These are phyloP conservation scores for Scolecobasidium constrictum DNA, from an alignment of 2,329 filamentous ascomycete species.

Conservation along the genomic window DNA sequence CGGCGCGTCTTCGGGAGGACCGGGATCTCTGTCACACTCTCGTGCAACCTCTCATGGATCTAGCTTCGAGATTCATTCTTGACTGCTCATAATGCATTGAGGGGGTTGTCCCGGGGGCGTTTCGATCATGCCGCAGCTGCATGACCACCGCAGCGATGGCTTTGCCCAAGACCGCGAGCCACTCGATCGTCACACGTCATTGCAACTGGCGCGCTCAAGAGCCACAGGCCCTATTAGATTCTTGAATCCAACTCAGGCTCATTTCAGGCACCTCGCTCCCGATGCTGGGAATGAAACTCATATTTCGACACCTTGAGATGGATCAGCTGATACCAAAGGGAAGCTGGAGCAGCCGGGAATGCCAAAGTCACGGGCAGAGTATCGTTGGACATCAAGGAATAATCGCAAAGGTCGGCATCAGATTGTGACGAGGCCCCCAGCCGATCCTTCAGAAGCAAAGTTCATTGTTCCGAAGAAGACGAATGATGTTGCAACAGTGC, in stretches of 20 bases:
- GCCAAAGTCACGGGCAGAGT: conserved; percentile 11
- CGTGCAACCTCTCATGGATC: too few relatives aligned
- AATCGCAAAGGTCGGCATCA: conserved; percentile 33
- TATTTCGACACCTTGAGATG: background rate
- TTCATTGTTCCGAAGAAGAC: conserved; percentile 24
- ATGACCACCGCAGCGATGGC: background rate
- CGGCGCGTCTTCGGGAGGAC: too few relatives aligned
- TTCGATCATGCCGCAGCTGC: background rate
- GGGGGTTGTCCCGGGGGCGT: too few relatives aligned
- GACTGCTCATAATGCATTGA: too few relatives aligned
- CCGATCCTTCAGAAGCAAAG: conserved; percentile 11
- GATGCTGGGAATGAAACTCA: background rate
- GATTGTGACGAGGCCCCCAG: conserved; percentile 4
- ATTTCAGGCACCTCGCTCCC: conserved; percentile 4
- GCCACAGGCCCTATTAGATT: conserved; percentile 10
- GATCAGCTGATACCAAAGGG: background rate
- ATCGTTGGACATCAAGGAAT: conserved; percentile 31
- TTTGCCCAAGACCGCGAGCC: background rate
- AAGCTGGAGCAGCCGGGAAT: background rate
- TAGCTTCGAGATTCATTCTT: too few relatives aligned
- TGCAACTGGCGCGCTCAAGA: background rate
- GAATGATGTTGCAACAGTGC: conserved; percentile 19
- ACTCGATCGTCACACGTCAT: background rate
- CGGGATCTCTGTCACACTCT: too few relatives aligned
- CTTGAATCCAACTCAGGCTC: conserved; percentile 10